Evolutionary conservation across 345 rosid genomes (phyloP).

Genomic region (Moricandia arvensis): DNA sequence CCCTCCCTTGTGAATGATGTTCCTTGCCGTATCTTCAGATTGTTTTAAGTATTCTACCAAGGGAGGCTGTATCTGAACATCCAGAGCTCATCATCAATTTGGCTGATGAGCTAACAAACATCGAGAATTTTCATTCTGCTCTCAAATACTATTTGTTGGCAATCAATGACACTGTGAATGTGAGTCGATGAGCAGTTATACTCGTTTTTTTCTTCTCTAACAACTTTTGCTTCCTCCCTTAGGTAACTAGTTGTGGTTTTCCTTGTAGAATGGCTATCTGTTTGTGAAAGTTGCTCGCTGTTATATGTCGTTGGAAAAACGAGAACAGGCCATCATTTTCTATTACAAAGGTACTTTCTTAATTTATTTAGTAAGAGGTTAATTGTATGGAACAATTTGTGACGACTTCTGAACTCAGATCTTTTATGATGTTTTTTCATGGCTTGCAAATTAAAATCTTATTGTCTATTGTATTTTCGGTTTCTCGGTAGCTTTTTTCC

Average conservation of each 20-base stretch:
- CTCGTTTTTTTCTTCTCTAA: conserved; percentile 11
- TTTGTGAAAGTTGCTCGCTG: conserved; percentile 70
- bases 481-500: neutral
- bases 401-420: neutral
- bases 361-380: conserved; percentile 7
- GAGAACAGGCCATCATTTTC: conserved; percentile 59
- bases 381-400: conserved; percentile 10
- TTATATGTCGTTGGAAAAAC: conserved; percentile 56
- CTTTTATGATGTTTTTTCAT: too few species aligned
- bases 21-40: conserved; percentile 44
- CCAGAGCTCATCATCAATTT: conserved; percentile 50
- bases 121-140: conserved; percentile 54
- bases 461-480: conserved; percentile 3
- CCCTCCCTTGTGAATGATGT: conserved; percentile 19
- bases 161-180: conserved; percentile 45
- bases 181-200: conserved; percentile 43
- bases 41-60: conserved; percentile 45
- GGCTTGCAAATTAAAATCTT: conserved; percentile 9
- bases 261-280: conserved; percentile 41
- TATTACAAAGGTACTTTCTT: conserved; percentile 60
- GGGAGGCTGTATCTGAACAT: conserved; percentile 43
- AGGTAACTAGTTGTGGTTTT: conserved; percentile 24
- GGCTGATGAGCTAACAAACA: conserved; percentile 67
- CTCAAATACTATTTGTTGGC: conserved; percentile 77
- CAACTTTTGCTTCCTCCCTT: conserved; percentile 15